Conservation (phyloP, 75 land plant genomes). For the Cryptomeria japonica region DNA sequence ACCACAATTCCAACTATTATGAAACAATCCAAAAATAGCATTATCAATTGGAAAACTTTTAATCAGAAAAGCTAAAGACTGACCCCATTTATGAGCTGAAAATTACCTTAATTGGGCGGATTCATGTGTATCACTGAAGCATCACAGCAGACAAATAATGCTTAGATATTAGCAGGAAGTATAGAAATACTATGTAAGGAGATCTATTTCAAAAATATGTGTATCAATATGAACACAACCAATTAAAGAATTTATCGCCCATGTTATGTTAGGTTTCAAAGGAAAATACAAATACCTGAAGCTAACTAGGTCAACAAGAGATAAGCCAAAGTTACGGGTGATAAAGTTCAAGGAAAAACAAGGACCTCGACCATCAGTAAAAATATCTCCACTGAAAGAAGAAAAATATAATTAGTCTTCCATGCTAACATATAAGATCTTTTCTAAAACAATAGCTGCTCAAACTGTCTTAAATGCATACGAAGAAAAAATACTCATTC, state of each 20-base stretch:
- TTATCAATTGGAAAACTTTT: not conserved
- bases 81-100: not conserved
- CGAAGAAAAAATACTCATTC: not conserved
- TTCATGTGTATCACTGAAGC: not conserved
- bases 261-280: not conserved
- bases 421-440: not conserved
- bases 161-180: not conserved
- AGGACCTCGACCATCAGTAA: constrained; percentile 89
- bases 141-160: not conserved
- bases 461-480: not conserved
- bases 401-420: not conserved
- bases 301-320: constrained; percentile 92
- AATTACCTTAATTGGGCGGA: constrained; percentile 13
- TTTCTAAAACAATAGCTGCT: not conserved
- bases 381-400: constrained; percentile 70
- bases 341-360: constrained; percentile 82
- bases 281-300: constrained; percentile 53
- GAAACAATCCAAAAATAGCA: constrained; percentile 5
- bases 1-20: constrained; percentile 94
- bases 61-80: not conserved
- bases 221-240: not conserved
- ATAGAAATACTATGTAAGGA: not conserved
- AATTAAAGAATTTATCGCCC: not conserved
- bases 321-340: constrained; percentile 65
- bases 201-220: constrained; percentile 5